phyloP scores from a whole-genome alignment of 768 basidiomycete genomes.

The Pulveroboletus sp. region DNA sequence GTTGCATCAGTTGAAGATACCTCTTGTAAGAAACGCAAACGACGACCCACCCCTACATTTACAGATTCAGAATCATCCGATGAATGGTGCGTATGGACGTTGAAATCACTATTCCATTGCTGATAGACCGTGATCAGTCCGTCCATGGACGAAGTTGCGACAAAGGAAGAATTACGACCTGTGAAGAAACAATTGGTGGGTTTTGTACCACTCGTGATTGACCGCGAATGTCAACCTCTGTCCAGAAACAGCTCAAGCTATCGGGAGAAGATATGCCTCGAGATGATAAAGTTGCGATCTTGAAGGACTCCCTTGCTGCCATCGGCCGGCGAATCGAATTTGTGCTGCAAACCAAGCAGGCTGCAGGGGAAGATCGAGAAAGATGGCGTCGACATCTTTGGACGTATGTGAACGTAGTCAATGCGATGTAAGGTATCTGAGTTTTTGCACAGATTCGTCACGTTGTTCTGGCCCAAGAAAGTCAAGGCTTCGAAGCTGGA shows the following conservation, averaged over 20 bases:
- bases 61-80: constrained; percentile 93
- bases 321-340: constrained; percentile 90
- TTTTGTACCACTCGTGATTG: constrained; percentile 3
- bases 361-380: constrained; percentile 75
- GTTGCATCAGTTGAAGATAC: constrained; percentile 75
- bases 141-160: constrained; percentile 90
- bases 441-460: constrained; percentile 68
- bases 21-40: constrained; percentile 70
- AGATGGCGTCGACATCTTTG: constrained; percentile 94
- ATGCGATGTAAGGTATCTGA: constrained; percentile 8
- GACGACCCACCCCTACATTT: constrained; percentile 93
- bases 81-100: constrained; percentile 63
- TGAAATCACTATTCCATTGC: constrained; percentile 1
- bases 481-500: constrained; percentile 91
- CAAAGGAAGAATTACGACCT: constrained; percentile 92
- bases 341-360: constrained; percentile 71
- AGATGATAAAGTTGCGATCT: constrained; percentile 92
- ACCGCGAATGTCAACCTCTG: constrained; percentile 2
- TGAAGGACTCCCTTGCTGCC: constrained; percentile 92
- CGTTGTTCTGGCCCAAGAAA: constrained; percentile 96
- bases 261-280: constrained; percentile 91
- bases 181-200: constrained; percentile 93
- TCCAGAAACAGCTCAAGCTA: constrained; percentile 89
- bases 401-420: constrained; percentile 61
- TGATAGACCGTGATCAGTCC: constrained; percentile 45